Conservation (phyloP, 2,329 filamentous ascomycete species). For the Tolypocladium pustulatum region DNA sequence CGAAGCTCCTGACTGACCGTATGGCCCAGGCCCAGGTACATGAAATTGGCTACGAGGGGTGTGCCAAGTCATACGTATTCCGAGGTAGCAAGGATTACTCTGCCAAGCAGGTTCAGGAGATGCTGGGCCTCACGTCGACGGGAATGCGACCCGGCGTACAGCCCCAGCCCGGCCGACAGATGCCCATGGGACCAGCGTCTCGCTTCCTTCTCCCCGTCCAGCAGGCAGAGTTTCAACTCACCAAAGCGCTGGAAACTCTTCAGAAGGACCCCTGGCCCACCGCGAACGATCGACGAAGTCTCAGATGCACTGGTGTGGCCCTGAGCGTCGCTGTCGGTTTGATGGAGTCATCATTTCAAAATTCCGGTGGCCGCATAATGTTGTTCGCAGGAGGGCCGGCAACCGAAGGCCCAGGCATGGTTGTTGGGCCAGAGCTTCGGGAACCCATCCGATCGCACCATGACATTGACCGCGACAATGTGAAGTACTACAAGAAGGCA, state of each 20-base stretch:
- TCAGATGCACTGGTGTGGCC: constrained; percentile 93
- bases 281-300: constrained; percentile 77
- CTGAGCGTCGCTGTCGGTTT: constrained; percentile 88
- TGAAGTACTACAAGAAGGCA: constrained; percentile 99
- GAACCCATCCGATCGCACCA: constrained; percentile 97
- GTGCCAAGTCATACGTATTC: constrained; percentile 97
- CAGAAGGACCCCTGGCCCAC: constrained; percentile 98
- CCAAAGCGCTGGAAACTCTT: constrained; percentile 86
- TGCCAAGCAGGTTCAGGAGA: constrained; percentile 99
- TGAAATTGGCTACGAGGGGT: constrained; percentile 95
- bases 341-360: constrained; percentile 90
- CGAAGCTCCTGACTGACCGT: not conserved
- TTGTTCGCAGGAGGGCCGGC: constrained; percentile 90
- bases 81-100: constrained; percentile 94
- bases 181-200: constrained; percentile 70
- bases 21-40: constrained; percentile 74
- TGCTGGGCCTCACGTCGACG: constrained; percentile 75
- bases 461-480: constrained; percentile 96
- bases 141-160: constrained; percentile 66
- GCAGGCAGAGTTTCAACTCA: constrained; percentile 94
- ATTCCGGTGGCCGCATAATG: constrained; percentile 92
- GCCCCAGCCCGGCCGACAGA: constrained; percentile 63
- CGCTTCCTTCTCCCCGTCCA: constrained; percentile 90
- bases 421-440: constrained; percentile 88
- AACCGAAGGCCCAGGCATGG: constrained; percentile 93